Conservation (phyloP, 495 filamentous ascomycete species). For the Terfezia claveryi region DNA sequence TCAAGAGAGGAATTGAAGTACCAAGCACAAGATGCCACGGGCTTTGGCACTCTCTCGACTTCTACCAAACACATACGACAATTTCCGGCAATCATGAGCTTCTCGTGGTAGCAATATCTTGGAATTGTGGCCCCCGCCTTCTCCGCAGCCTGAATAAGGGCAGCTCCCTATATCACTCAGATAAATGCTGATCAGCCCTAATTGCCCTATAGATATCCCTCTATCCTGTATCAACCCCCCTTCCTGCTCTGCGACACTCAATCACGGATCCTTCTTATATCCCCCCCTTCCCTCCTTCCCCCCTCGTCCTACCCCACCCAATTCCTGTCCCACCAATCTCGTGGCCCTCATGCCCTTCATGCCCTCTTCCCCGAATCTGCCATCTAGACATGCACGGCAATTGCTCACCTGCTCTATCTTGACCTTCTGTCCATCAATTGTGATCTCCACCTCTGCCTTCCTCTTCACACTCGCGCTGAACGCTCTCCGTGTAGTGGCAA, state of each 20-base stretch:
- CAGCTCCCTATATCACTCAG: constrained; percentile 36
- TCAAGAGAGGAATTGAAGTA: constrained; percentile 1
- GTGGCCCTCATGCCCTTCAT: too few relatives aligned
- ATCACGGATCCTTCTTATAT: too few relatives aligned
- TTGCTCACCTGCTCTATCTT: constrained; percentile 13
- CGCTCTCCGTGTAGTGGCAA: neutral
- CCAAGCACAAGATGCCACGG: constrained; percentile 92
- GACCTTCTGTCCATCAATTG: constrained; percentile 18
- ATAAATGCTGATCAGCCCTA: neutral
- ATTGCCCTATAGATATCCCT: neutral
- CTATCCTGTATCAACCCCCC: too few relatives aligned
- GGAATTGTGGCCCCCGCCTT: constrained; percentile 54
- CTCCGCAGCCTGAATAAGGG: constrained; percentile 96
- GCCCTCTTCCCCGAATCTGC: too few relatives aligned
- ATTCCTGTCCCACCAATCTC: too few relatives aligned
- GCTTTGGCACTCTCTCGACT: constrained; percentile 86
- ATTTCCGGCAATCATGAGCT: constrained; percentile 96
- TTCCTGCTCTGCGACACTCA: too few relatives aligned
- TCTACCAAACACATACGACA: constrained; percentile 99
- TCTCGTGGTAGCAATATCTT: constrained; percentile 87
- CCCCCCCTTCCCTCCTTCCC: too few relatives aligned
- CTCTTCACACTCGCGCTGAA: neutral
- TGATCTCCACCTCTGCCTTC: constrained; percentile 16
- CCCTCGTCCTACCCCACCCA: too few relatives aligned
- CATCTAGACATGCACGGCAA: neutral